Evolutionary conservation across 2,329 filamentous ascomycete species (phyloP).

Genomic region (Trichophyton equinum): DNA sequence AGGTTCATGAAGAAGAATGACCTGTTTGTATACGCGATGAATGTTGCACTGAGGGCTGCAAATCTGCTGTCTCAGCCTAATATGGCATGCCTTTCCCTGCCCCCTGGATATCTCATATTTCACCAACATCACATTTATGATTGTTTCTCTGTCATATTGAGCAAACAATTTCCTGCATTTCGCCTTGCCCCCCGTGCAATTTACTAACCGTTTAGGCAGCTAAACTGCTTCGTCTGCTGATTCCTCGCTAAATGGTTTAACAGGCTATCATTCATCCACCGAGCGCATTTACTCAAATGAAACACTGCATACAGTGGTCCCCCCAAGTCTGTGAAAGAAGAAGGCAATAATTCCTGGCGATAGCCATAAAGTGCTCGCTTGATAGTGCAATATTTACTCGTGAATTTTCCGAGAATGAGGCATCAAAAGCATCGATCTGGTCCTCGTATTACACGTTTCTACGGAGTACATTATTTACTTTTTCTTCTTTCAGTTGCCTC

Average conservation of each 20-base stretch:
- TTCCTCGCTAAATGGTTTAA: no score
- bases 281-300: not conserved
- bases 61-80: not conserved
- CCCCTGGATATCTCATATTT: not conserved
- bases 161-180: not conserved
- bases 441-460: constrained; percentile 1
- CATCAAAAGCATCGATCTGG: not conserved
- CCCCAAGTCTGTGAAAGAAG: not conserved
- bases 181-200: no score
- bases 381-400: not conserved
- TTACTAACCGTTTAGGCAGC: no score
- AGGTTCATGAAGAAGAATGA: not conserved
- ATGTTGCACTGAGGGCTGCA: not conserved
- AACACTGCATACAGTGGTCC: not conserved
- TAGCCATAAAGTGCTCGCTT: not conserved
- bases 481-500: not conserved
- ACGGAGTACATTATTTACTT: not conserved
- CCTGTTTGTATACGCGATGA: not conserved
- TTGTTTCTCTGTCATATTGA: not conserved
- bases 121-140: not conserved
- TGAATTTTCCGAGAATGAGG: not conserved
- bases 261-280: not conserved
- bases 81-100: not conserved
- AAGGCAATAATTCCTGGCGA: not conserved
- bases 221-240: no score